A percentile compares a stretch with the other conserved stretches of the same genome.
These are phyloP conservation scores for Erysimum cheiri DNA, from an alignment of 441 rosid genomes.

Conservation along the genomic window DNA sequence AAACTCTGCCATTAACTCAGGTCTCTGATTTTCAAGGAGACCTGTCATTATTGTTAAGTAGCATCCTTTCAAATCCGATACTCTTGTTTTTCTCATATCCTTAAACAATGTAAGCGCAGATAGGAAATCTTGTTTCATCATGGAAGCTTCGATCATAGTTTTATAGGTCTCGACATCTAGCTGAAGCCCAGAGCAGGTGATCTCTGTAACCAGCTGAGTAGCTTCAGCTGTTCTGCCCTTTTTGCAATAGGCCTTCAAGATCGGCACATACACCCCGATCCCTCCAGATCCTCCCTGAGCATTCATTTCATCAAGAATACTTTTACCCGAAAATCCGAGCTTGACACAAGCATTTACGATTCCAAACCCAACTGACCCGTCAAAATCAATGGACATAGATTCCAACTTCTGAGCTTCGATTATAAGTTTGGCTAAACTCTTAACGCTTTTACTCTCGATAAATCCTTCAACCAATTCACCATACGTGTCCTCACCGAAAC, in stretches of 20 bases:
- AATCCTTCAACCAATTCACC: conserved; percentile 72
- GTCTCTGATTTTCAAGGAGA: conserved; percentile 83
- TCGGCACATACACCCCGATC: conserved; percentile 72
- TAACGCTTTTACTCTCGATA: conserved; percentile 58
- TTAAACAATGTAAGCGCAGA: conserved; percentile 84
- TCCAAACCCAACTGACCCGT: conserved; percentile 72
- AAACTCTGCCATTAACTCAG: conserved; percentile 91
- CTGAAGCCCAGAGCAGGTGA: conserved; percentile 68
- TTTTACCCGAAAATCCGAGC: conserved; percentile 77
- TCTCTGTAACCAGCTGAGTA: conserved; percentile 81
- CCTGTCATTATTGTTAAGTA: conserved; percentile 89
- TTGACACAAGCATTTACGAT: conserved; percentile 72
- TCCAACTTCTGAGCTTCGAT: conserved; percentile 80
- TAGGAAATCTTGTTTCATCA: conserved; percentile 84
- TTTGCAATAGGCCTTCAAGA: conserved; percentile 76
- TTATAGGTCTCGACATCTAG: conserved; percentile 67
- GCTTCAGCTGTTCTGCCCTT: conserved; percentile 88
- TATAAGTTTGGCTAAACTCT: conserved; percentile 70
- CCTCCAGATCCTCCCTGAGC: conserved; percentile 61
- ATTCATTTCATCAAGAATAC: conserved; percentile 69
- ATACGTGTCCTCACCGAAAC: conserved; percentile 61
- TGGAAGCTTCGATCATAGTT: conserved; percentile 79
- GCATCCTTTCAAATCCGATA: conserved; percentile 68
- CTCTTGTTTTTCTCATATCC: conserved; percentile 79
- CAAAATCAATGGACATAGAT: conserved; percentile 38